Percentiles rank a stretch among this genome's conserved stretches.
Conservation (phyloP, 108 stramenopile species). For the Conticribra weissflogii region DNA sequence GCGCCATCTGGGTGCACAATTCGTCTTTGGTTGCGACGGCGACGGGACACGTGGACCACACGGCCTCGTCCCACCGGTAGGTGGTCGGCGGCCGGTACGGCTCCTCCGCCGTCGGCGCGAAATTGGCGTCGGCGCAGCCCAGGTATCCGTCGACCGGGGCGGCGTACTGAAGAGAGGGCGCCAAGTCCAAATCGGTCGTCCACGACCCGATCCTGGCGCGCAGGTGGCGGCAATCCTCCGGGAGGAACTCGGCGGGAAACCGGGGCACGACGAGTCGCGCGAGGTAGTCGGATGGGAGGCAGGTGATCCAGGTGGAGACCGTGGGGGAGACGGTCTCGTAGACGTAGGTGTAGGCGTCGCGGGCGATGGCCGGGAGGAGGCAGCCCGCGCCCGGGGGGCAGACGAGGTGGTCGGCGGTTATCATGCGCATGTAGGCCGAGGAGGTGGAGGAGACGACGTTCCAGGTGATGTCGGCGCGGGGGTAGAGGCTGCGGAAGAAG, state of each 20-base stretch:
- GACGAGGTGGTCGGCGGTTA: constrained; percentile 36
- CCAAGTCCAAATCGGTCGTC: constrained; percentile 19
- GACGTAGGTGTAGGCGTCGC: constrained; percentile 39
- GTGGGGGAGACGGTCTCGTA: constrained; percentile 36
- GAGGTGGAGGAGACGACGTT: constrained; percentile 30
- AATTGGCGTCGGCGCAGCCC: constrained; percentile 42
- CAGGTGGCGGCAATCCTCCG: constrained; percentile 38
- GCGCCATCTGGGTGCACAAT: constrained; percentile 31
- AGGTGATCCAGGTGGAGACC: constrained; percentile 34
- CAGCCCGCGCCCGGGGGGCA: constrained; percentile 40
- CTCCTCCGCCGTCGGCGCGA: constrained; percentile 30
- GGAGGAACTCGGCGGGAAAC: constrained; percentile 19
- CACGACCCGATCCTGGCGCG: constrained; percentile 38
- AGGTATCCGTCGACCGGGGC: constrained; percentile 40
- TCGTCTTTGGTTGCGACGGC: constrained; percentile 7
- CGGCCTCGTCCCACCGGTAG: constrained; percentile 37
- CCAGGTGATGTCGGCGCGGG: constrained; percentile 35
- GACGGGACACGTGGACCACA: constrained; percentile 44
- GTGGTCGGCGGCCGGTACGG: constrained; percentile 40
- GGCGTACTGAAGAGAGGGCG: constrained; percentile 29
- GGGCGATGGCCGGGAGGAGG: constrained; percentile 31
- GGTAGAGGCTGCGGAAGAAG: constrained; percentile 30
- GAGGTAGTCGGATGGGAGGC: constrained; percentile 20
- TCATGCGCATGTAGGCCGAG: constrained; percentile 42
- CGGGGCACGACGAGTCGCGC: constrained; percentile 18